Base-by-base conservation (phyloP, 2,329 filamentous ascomycete genomes). In the Penicillium palitans region DNA sequence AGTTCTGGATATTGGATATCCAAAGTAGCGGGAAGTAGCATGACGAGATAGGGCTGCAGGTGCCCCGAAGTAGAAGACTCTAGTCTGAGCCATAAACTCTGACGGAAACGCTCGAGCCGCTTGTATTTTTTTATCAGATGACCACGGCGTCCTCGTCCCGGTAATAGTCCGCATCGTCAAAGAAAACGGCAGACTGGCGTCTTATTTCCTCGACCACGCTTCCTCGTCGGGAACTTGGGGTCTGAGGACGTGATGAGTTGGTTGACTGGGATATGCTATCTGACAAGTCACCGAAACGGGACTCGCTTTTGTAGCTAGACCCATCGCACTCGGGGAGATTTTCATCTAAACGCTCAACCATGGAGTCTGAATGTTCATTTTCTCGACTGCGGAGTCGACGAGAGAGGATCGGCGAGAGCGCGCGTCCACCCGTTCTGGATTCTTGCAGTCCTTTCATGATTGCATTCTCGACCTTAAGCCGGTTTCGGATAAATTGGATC, bases 401-500 rank as follows among this genome's bases (percentile, higher is more conserved):
- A 37, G 71, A 69, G 7, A 71, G 61, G 40, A 71, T 61, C n/a
- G 72, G 68, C 7, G 66, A 67, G 40, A 68, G 56, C 25, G 66
- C 66, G 27, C 64, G 62, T 13, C 63, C 62, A 9, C 71, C 68
- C 10, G 68, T 59, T 6, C 66, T 57, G 0, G 72, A 71, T 55
- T 67, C 68, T 31, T 74, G 67, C 8, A 86, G 73, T 2, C 85
- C 85, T 63, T 84, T 77, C 60, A 85, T 80, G 49, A 88, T 84
- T 8, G 85, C 71, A 50, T 87, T 82, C 77, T 99, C 95, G 9
- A 97, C 81, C 68, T 90, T 91, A 65, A 97, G 84, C 51, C 95
- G 80, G 72, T 99, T 99, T 25, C 84, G 85, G 59, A 98, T 86
- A 70, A 98, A 99, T 70, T 95, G 90, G 51, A 99, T 81, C 72